A percentile compares a stretch with the other conserved stretches of the same genome.
phyloP scores from a whole-genome alignment of 192 early-diverging fungal species.

The Phycomyces blakesleeanus region DNA sequence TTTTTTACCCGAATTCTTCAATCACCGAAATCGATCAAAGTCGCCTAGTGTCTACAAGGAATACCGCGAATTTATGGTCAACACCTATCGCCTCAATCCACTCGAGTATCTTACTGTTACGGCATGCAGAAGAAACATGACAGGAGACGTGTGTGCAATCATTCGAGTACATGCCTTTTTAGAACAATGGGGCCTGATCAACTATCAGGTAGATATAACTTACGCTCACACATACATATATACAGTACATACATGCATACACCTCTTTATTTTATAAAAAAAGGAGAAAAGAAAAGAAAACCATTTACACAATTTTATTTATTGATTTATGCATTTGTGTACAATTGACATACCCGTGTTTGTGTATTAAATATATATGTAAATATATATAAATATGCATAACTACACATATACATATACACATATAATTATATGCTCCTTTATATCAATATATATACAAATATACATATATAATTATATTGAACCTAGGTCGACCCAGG shows the following conservation, averaged over 20 bases:
- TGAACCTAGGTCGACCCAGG: conserved; percentile 80
- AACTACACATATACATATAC: too few relatives aligned
- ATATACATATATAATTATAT: not conserved
- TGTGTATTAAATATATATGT: too few relatives aligned
- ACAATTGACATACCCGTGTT: too few relatives aligned
- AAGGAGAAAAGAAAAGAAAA: too few relatives aligned
- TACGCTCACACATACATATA: not conserved
- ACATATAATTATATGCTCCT: not conserved
- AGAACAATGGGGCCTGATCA: conserved; percentile 98
- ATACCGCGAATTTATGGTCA: conserved; percentile 97
- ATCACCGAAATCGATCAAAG: conserved; percentile 86
- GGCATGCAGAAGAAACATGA: conserved; percentile 90
- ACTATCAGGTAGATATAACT: conserved; percentile 79
- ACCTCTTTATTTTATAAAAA: too few relatives aligned
- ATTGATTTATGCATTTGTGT: too few relatives aligned
- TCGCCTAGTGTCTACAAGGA: conserved; percentile 90
- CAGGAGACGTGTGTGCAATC: conserved; percentile 98
- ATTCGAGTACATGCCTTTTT: conserved; percentile 96
- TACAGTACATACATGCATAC: too few relatives aligned
- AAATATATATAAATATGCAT: too few relatives aligned
- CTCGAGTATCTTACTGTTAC: conserved; percentile 96
- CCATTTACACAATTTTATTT: too few relatives aligned
- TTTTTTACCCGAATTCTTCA: conserved; percentile 96
- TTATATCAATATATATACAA: too few relatives aligned
- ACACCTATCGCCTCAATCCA: conserved; percentile 93